These are phyloP conservation scores for Prinsepia uniflora DNA, from an alignment of 306 rosid genomes.

Conservation along the genomic window DNA sequence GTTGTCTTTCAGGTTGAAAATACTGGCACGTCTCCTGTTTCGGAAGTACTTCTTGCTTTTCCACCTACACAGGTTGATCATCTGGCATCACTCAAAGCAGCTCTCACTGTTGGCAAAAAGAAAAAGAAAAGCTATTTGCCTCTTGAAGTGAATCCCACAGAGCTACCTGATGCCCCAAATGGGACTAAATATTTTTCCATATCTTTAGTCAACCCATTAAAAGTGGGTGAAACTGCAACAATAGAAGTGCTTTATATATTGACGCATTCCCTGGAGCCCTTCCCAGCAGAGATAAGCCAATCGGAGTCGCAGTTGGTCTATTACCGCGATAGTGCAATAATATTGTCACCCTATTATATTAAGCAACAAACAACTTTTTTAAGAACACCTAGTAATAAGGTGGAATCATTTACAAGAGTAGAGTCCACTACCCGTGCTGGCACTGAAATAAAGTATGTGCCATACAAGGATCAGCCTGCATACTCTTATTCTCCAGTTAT, in stretches of 20 bases:
- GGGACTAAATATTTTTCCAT: slow-evolving; percentile 64
- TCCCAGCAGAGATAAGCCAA: slow-evolving; percentile 87
- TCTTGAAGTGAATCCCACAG: slow-evolving; percentile 69
- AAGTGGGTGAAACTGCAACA: slow-evolving; percentile 57
- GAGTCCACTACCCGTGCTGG: slow-evolving; percentile 70
- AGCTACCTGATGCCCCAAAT: slow-evolving; percentile 75
- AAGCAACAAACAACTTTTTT: slow-evolving; percentile 80
- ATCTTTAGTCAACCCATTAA: slow-evolving; percentile 54
- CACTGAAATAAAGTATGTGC: slow-evolving; percentile 80
- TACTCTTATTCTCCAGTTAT: slow-evolving; percentile 77
- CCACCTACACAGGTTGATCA: slow-evolving; percentile 70
- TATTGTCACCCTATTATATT: slow-evolving; percentile 80
- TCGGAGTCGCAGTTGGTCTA: slow-evolving; percentile 89
- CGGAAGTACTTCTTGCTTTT: slow-evolving; percentile 75
- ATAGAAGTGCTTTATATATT: slow-evolving; percentile 76
- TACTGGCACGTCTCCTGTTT: slow-evolving; percentile 59
- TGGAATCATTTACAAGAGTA: slow-evolving; percentile 79
- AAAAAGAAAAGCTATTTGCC: slow-evolving; percentile 75
- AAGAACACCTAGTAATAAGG: slow-evolving; percentile 68
- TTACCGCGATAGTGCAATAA: slow-evolving; percentile 76
- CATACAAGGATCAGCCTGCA: slow-evolving; percentile 58
- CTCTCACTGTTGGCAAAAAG: slow-evolving; percentile 56
- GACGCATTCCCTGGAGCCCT: slow-evolving; percentile 84
- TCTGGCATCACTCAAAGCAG: slow-evolving; percentile 72
- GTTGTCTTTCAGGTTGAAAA: slow-evolving; percentile 70